phyloP scores from a whole-genome alignment of 768 basidiomycete species.

The Mycena venus region DNA sequence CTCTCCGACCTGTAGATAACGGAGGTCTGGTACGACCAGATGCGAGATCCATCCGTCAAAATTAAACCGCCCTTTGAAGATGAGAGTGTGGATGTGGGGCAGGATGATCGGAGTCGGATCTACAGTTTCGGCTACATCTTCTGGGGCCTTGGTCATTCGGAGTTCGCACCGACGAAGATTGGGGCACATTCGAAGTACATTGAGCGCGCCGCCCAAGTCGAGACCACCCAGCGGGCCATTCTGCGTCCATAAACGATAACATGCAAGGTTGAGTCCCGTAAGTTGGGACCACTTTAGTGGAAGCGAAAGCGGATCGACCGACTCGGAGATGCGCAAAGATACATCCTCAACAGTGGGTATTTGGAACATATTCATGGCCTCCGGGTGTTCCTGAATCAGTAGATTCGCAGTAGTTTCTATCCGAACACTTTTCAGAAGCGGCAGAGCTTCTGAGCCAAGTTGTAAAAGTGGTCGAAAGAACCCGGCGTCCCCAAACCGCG shows the following conservation, averaged over 20 bases:
- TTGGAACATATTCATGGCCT: neutral
- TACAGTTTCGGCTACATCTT: neutral
- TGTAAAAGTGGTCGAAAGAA: neutral
- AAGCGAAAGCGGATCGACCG: neutral
- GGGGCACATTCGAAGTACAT: neutral
- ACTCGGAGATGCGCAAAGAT: neutral
- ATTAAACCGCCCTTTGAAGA: neutral
- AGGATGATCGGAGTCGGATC: neutral
- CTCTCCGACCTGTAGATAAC: neutral
- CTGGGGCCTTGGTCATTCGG: neutral
- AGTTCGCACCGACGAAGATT: neutral
- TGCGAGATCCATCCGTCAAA: neutral
- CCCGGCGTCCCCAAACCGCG: too few species aligned
- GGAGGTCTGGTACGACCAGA: neutral
- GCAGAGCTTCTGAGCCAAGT: neutral
- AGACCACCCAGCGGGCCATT: neutral
- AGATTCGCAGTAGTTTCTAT: neutral
- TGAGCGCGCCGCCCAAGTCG: neutral
- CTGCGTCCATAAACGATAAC: neutral
- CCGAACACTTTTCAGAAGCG: neutral
- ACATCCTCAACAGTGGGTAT: neutral
- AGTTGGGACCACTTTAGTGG: slow-evolving; percentile 1
- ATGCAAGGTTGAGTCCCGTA: neutral
- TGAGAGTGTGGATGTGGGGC: neutral
- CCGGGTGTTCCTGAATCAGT: neutral